These are phyloP conservation scores for Aphanomyces astaci DNA, from an alignment of 352 stramenopile species.

Conservation along the genomic window DNA sequence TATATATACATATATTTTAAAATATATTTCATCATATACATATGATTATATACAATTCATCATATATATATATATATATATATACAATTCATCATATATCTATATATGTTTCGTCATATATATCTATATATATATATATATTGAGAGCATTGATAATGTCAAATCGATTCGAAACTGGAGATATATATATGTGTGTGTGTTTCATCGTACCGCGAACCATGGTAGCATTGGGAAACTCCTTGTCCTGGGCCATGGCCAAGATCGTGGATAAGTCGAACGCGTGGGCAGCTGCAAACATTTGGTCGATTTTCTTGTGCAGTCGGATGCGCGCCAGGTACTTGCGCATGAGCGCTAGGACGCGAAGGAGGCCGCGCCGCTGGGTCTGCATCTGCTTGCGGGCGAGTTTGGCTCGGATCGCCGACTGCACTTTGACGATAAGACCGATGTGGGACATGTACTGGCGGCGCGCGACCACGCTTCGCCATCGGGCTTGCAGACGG, in stretches of 20 bases:
- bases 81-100: too few species aligned
- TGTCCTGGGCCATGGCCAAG: slow-evolving; percentile 71
- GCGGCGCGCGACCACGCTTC: slow-evolving; percentile 51
- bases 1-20: too few species aligned
- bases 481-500: slow-evolving; percentile 55
- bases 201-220: slow-evolving; percentile 59
- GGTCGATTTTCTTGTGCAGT: slow-evolving; percentile 70
- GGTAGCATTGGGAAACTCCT: slow-evolving; percentile 12
- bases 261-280: slow-evolving; percentile 71
- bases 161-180: too few species aligned
- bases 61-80: too few species aligned
- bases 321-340: slow-evolving; percentile 76
- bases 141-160: too few species aligned
- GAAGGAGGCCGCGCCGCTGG: slow-evolving; percentile 57
- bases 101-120: too few species aligned
- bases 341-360: slow-evolving; percentile 58
- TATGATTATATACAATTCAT: too few species aligned
- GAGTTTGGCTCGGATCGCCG: slow-evolving; percentile 57
- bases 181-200: too few species aligned
- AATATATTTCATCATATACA: too few species aligned
- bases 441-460: slow-evolving; percentile 40
- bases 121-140: too few species aligned
- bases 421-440: slow-evolving; percentile 68
- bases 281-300: slow-evolving; percentile 70
- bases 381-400: slow-evolving; percentile 37